Conservation (phyloP, 1,284 basidiomycete genomes). For the Moniliophthora roreri region DNA sequence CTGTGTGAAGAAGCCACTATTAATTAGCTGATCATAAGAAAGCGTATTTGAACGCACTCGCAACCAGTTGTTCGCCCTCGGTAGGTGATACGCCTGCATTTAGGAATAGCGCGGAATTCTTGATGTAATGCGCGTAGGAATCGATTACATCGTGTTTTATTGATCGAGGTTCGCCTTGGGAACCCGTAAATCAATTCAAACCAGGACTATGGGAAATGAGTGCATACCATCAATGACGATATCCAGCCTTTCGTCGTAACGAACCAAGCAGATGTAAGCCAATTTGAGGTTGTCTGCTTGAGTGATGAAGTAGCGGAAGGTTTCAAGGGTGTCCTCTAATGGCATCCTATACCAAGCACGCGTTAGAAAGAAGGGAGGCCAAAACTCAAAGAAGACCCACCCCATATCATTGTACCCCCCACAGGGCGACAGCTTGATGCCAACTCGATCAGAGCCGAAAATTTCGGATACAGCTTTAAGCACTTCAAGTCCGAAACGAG, state of each 20-base stretch:
- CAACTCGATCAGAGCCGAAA: conserved; percentile 50
- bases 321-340: conserved; percentile 28
- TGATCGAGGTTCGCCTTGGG: conserved; percentile 13
- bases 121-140: conserved; percentile 35
- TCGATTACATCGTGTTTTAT: conserved; percentile 23
- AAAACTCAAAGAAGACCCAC: conserved; percentile 25
- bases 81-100: conserved; percentile 32
- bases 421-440: conserved; percentile 50
- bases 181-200: not conserved
- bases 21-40: too few relatives aligned
- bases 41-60: not conserved
- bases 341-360: conserved; percentile 34
- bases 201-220: not conserved
- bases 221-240: conserved; percentile 20
- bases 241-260: conserved; percentile 30
- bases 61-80: conserved; percentile 31
- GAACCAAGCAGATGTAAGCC: conserved; percentile 18
- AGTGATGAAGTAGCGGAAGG: conserved; percentile 21
- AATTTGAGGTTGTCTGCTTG: conserved; percentile 21
- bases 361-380: conserved; percentile 33
- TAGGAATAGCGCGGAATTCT: conserved; percentile 27
- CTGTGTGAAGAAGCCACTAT: too few relatives aligned
- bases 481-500: conserved; percentile 52
- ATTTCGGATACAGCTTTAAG: conserved; percentile 47
- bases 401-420: conserved; percentile 48